Percentiles rank a stretch among this genome's conserved stretches.
phyloP scores from a whole-genome alignment of 306 rosid species.

The Quercus variabilis region DNA sequence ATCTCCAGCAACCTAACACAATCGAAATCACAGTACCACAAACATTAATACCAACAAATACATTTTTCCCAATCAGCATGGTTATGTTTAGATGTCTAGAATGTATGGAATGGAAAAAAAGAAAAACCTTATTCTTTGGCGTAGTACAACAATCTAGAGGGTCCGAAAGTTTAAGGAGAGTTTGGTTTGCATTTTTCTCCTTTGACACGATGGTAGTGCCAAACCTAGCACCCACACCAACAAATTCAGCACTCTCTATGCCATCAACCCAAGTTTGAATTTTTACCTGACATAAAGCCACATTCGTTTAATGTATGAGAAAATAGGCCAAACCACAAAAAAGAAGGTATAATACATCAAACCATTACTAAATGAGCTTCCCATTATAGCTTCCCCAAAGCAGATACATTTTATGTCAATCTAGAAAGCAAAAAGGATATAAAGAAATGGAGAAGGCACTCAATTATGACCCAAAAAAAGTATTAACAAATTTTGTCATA shows the following conservation, averaged over 20 bases:
- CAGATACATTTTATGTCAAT: not conserved
- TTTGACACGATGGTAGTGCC: slow-evolving; percentile 82
- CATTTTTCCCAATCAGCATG: slow-evolving; percentile 1
- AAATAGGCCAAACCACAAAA: not conserved
- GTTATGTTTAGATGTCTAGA: not conserved
- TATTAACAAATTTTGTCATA: not conserved
- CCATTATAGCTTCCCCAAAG: not conserved
- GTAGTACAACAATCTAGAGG: slow-evolving; percentile 76
- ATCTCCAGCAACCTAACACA: slow-evolving; percentile 73
- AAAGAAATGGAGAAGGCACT: not conserved
- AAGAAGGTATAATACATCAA: not conserved
- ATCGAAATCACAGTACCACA: slow-evolving; percentile 8
- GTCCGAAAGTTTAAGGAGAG: slow-evolving; percentile 65
- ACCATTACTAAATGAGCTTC: not conserved
- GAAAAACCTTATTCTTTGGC: slow-evolving; percentile 67
- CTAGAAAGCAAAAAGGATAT: not conserved
- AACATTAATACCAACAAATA: slow-evolving; percentile 7
- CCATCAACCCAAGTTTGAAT: slow-evolving; percentile 97
- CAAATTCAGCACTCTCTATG: slow-evolving; percentile 66
- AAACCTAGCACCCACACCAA: slow-evolving; percentile 93
- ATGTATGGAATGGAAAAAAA: not conserved
- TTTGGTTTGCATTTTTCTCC: slow-evolving; percentile 79
- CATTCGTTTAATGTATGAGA: not conserved
- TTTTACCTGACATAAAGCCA: slow-evolving; percentile 56
- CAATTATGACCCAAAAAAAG: not conserved